phyloP scores from a whole-genome alignment of 768 basidiomycete genomes.

The Cystobasidium onofrii region DNA sequence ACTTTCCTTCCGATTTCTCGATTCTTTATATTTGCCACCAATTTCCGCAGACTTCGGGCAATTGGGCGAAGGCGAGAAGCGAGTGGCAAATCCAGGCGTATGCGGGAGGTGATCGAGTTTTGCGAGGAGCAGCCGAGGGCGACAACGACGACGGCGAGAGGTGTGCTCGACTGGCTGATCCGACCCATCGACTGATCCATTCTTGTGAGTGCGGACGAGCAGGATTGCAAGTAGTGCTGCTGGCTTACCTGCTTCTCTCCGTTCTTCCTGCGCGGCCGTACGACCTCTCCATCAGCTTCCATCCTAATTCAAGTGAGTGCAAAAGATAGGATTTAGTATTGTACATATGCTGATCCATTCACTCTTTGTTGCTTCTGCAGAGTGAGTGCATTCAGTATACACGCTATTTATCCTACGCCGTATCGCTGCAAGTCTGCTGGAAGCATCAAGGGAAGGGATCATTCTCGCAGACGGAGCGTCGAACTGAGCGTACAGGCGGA shows the following conservation, averaged over 20 bases:
- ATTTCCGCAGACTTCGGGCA: too few relatives aligned
- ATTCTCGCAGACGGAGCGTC: too few relatives aligned
- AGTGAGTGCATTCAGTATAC: neutral
- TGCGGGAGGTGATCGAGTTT: too few relatives aligned
- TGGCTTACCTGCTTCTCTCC: neutral
- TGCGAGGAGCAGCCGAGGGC: too few relatives aligned
- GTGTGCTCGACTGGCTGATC: too few relatives aligned
- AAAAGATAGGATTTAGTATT: neutral
- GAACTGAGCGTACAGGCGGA: too few relatives aligned
- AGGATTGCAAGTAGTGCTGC: neutral
- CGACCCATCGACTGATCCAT: too few relatives aligned
- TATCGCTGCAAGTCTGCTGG: neutral
- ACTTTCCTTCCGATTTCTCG: too few relatives aligned
- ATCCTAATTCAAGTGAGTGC: constrained; percentile 7
- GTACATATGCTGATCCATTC: neutral
- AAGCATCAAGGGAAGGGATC: neutral
- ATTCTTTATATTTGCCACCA: too few relatives aligned
- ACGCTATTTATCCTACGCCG: neutral
- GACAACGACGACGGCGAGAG: too few relatives aligned
- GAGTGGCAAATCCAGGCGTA: too few relatives aligned
- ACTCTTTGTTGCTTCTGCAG: neutral
- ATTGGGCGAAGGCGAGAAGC: too few relatives aligned
- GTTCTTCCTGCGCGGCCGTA: neutral
- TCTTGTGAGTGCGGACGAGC: neutral
- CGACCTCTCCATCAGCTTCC: neutral